phyloP scores from a whole-genome alignment of 306 rosid species.

The Cicer bijugum region DNA sequence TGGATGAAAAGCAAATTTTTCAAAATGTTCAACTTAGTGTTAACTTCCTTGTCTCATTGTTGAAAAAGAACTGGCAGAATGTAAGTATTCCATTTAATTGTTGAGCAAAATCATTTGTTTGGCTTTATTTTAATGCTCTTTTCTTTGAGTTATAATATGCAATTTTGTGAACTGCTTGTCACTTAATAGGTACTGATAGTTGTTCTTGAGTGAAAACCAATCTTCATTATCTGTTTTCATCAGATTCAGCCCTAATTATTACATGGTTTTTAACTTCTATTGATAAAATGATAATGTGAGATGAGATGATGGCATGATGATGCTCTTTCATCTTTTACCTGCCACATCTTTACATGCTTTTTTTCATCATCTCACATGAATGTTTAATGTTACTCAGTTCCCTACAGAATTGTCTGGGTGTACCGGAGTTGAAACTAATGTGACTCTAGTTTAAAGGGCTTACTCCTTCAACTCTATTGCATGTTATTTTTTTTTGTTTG shows the following conservation, averaged over 20 bases:
- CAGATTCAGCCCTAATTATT: neutral
- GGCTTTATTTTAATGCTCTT: neutral
- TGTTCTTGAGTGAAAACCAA: too few relatives aligned
- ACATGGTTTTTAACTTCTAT: neutral
- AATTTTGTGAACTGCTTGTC: neutral
- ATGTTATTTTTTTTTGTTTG: neutral
- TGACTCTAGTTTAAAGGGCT: neutral
- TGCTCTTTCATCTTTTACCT: neutral
- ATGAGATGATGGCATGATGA: neutral
- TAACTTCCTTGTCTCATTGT: conserved; percentile 40
- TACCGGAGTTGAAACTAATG: neutral
- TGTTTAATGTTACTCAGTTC: neutral
- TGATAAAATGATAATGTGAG: neutral
- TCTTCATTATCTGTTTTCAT: too few relatives aligned
- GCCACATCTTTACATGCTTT: neutral
- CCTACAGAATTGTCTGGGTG: neutral
- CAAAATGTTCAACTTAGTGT: conserved; percentile 42
- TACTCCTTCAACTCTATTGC: neutral
- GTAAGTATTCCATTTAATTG: conserved; percentile 50
- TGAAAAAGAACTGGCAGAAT: conserved; percentile 70
- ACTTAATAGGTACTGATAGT: too few relatives aligned
- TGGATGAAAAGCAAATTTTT: conserved; percentile 47
- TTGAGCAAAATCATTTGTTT: neutral
- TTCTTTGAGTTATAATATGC: neutral
- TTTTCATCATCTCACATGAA: neutral